These are phyloP conservation scores for Cytospora piceicola DNA, from an alignment of 2,329 filamentous ascomycete species.

Conservation along the genomic window DNA sequence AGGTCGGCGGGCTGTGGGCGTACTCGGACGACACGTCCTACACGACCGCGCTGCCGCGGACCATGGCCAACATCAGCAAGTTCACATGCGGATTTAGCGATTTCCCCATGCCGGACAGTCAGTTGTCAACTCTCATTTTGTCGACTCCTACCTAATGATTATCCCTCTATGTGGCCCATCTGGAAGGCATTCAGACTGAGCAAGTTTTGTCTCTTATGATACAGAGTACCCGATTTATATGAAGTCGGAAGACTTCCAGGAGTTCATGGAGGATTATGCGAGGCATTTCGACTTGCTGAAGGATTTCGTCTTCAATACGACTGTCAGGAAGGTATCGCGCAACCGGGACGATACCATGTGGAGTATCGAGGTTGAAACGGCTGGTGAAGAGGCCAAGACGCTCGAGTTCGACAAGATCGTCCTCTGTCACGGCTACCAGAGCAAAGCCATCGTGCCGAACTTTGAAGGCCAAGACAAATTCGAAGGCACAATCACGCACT, in stretches of 20 bases:
- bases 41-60: conserved; percentile 42
- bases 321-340: conserved; percentile 32
- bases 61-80: conserved; percentile 20
- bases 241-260: conserved; percentile 34
- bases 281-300: conserved; percentile 39
- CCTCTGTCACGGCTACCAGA: conserved; percentile 29
- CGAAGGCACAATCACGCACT: conserved; percentile 27
- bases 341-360: conserved; percentile 35
- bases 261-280: conserved; percentile 42
- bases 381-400: conserved; percentile 23
- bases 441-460: conserved; percentile 16
- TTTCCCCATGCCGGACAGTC: conserved; percentile 40
- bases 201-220: background rate
- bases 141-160: background rate
- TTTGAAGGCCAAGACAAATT: conserved; percentile 30
- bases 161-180: background rate
- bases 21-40: conserved; percentile 42
- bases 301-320: conserved; percentile 36
- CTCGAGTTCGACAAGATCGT: conserved; percentile 34
- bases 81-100: conserved; percentile 43
- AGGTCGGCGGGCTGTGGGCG: conserved; percentile 50
- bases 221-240: conserved; percentile 28
- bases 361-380: conserved; percentile 37
- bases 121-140: conserved; percentile 32
- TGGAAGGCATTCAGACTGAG: background rate